Evolutionary conservation across 768 basidiomycete species (phyloP).

Genomic region (Chalciporus sphaerocephalus): DNA sequence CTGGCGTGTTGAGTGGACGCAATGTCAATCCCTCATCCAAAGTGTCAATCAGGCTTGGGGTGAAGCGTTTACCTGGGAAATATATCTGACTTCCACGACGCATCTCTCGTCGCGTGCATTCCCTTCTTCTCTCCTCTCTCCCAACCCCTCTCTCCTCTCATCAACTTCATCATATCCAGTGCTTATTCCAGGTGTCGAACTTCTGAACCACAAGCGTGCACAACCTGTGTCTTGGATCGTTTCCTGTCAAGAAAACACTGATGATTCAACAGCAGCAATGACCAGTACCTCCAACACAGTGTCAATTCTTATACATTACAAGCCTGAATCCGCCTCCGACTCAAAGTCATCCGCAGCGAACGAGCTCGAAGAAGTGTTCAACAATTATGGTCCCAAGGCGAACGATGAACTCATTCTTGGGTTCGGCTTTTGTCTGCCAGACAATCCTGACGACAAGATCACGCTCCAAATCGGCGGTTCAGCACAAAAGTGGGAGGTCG

Average conservation of each 20-base stretch:
- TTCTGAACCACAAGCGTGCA: conserved; percentile 78
- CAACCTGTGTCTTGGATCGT: conserved; percentile 83
- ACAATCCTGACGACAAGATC: conserved; percentile 86
- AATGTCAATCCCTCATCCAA: conserved; percentile 44
- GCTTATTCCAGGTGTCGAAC: conserved; percentile 82
- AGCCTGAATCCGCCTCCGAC: conserved; percentile 22
- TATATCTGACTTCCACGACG: conserved; percentile 67
- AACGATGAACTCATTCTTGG: conserved; percentile 88
- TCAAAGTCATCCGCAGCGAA: conserved; percentile 29
- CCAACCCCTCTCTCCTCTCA: conserved; percentile 47
- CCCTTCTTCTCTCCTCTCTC: conserved; percentile 74
- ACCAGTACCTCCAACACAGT: conserved; percentile 36
- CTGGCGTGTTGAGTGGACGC: conserved; percentile 61
- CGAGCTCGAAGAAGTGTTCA: conserved; percentile 58
- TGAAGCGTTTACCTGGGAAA: conserved; percentile 62
- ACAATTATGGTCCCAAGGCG: conserved; percentile 90
- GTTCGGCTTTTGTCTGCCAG: conserved; percentile 79
- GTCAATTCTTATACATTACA: conserved; percentile 55
- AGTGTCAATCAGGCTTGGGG: conserved; percentile 40
- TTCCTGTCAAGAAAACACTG: conserved; percentile 30
- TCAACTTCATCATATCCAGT: conserved; percentile 62
- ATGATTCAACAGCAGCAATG: neutral
- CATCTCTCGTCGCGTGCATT: conserved; percentile 88
- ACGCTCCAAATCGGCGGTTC: conserved; percentile 67
- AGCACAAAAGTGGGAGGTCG: conserved; percentile 54